Evolutionary conservation across 2,329 filamentous ascomycete species (phyloP).

Genomic region (Fusarium sp.): DNA sequence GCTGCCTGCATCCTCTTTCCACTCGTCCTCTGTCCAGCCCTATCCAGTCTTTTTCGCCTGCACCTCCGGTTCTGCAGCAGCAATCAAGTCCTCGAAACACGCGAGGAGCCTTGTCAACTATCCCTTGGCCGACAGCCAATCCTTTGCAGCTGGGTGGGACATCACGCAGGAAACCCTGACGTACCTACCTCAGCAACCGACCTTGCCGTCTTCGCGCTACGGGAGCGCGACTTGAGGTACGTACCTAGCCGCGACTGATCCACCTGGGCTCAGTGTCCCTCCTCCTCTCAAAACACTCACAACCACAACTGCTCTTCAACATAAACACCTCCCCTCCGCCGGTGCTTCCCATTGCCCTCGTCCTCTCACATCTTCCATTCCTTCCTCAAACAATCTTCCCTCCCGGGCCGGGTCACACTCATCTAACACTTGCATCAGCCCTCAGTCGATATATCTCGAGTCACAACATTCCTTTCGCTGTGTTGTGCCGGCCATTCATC

Average conservation of each 20-base stretch:
- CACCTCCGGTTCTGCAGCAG: constrained; percentile 13
- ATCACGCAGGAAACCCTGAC: constrained; percentile 49
- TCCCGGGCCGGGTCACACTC: constrained; percentile 39
- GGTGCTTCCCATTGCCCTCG: constrained; percentile 44
- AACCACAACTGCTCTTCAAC: constrained; percentile 51
- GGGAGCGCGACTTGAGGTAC: constrained; percentile 49
- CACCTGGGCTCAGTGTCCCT: constrained; percentile 49
- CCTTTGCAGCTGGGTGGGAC: constrained; percentile 48
- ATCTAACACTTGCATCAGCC: constrained; percentile 51
- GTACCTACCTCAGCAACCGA: constrained; percentile 51
- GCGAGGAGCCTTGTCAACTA: constrained; percentile 32
- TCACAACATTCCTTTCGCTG: constrained; percentile 57
- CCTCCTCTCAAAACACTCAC: constrained; percentile 58
- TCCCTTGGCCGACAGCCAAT: constrained; percentile 43
- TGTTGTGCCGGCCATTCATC: constrained; percentile 53
- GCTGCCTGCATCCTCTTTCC: constrained; percentile 14
- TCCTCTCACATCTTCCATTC: constrained; percentile 46
- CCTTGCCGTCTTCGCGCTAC: constrained; percentile 49
- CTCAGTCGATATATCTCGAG: constrained; percentile 47
- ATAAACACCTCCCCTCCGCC: constrained; percentile 55
- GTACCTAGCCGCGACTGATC: constrained; percentile 51
- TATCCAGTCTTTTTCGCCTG: constrained; percentile 21
- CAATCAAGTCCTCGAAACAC: constrained; percentile 23
- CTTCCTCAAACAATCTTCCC: constrained; percentile 39
- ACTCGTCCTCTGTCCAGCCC: constrained; percentile 13